Base-by-base conservation (phyloP, 306 rosid species). In the Cucumis melo region DNA sequence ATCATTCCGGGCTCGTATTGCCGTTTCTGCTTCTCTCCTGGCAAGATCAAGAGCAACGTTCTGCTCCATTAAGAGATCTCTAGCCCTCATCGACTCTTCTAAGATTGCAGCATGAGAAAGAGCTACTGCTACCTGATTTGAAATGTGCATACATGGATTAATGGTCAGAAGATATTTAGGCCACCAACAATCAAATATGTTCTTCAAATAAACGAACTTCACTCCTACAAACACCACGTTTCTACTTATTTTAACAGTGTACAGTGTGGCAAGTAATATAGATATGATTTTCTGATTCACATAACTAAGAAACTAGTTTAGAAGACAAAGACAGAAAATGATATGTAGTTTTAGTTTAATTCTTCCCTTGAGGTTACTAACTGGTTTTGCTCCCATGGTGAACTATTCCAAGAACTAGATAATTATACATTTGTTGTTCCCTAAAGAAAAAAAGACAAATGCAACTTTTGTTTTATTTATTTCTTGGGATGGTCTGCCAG, bases 11-110 rank as follows among this genome's bases (percentile, higher is more conserved):
- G 96, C 99, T 83, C 88, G 90, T 79, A 94, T 94, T 42, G 99
- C 99, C 51, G 97, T 94, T 91, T 94, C 99, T 27, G 99, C 99
- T 87, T 94, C 99, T 82, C 96, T 89, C 86, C 99, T 88, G 42
- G 99, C 99, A 34, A 82, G 86, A 90, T 94, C 99, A 77, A 94
- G 93, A 4, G 97, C 97, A 86, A 92, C 87, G 80, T 94, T 94
- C 89, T 94, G 99, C 80, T 92, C 96, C 78, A 94, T 83, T n/a
- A 94, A 90, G 53, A 87, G 88, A 87, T 94, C 96, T 86, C 98
- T 90, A 53, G 99, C 99, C 83, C 96, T 90, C 97, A 88, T 94
- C 15, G 99, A 94, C 87, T 94, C 99, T 86, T 94, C 99, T 81
- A 94, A 81, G 68, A 94, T 94, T 74, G 99, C 99, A 50, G 99